These are phyloP conservation scores for Emergomyces orientalis DNA, from an alignment of 2,329 filamentous ascomycete genomes.

Conservation along the genomic window DNA sequence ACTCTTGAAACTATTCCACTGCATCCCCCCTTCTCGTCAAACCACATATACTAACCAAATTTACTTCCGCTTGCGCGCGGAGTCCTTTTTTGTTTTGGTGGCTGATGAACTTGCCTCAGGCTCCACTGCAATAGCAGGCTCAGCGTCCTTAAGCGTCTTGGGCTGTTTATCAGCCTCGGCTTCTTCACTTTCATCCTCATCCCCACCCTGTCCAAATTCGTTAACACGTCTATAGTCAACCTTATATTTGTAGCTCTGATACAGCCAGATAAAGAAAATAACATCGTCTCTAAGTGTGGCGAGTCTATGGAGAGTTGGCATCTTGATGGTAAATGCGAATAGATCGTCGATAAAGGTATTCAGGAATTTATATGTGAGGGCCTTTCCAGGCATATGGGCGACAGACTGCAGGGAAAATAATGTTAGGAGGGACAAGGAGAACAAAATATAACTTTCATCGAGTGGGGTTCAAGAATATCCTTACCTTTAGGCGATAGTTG, in stretches of 20 bases:
- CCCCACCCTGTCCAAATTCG: conserved; percentile 97
- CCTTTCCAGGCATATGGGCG: conserved; percentile 91
- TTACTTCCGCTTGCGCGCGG: conserved; percentile 15
- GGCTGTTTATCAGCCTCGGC: conserved; percentile 8
- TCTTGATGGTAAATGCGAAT: conserved; percentile 98
- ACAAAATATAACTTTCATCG: not conserved
- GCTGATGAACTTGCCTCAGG: conserved; percentile 8
- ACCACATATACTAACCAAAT: not conserved
- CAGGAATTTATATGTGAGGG: conserved; percentile 96
- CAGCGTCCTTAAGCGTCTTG: conserved; percentile 13
- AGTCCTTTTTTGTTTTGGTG: conserved; percentile 5
- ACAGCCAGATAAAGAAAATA: conserved; percentile 96
- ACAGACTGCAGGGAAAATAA: conserved; percentile 45
- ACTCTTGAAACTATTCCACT: not conserved
- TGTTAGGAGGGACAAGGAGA: not conserved
- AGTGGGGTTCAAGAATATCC: conserved; percentile 7
- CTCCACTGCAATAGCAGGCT: not conserved
- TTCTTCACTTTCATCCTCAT: conserved; percentile 43
- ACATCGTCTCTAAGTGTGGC: conserved; percentile 90
- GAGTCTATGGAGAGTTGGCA: conserved; percentile 86
- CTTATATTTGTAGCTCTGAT: conserved; percentile 88
- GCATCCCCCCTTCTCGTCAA: not conserved
- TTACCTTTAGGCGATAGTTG: conserved; percentile 89
- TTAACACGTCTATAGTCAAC: conserved; percentile 88
- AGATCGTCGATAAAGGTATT: conserved; percentile 99